These are phyloP conservation scores for Stagonosporopsis rhizophila DNA, from an alignment of 2,329 filamentous ascomycete species.

Conservation along the genomic window DNA sequence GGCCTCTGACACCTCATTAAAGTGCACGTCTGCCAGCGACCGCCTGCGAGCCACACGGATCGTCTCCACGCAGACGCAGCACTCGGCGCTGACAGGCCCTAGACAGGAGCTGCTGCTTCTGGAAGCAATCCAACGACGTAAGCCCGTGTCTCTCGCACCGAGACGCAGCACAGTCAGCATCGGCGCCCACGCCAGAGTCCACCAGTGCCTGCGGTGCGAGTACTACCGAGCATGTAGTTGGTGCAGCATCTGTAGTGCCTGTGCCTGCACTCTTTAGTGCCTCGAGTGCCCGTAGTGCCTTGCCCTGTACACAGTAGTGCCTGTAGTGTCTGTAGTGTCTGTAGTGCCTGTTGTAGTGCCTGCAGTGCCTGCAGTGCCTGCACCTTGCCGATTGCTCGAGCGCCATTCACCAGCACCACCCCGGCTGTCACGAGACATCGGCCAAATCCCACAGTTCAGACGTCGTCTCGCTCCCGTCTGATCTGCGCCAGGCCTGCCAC, in stretches of 20 bases:
- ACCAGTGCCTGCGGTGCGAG: too few relatives aligned
- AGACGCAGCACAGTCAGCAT: conserved; percentile 2
- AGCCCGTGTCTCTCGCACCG: conserved; percentile 4
- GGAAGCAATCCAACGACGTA: conserved; percentile 7
- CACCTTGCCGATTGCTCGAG: conserved; percentile 16
- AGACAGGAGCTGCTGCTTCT: conserved; percentile 10
- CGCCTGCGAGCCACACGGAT: conserved; percentile 1
- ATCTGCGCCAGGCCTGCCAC: conserved; percentile 21
- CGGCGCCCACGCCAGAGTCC: too few relatives aligned
- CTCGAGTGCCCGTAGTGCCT: too few relatives aligned
- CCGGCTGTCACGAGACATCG: conserved; percentile 21
- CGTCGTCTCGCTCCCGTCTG: conserved; percentile 23
- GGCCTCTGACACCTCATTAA: conserved; percentile 20
- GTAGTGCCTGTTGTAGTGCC: not conserved
- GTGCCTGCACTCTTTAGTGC: too few relatives aligned
- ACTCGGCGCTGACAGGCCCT: too few relatives aligned
- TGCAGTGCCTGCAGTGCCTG: conserved; percentile 3
- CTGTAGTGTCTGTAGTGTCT: too few relatives aligned
- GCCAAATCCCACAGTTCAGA: conserved; percentile 19
- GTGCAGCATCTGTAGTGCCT: too few relatives aligned
- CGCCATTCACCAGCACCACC: conserved; percentile 14
- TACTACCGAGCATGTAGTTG: too few relatives aligned
- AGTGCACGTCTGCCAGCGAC: conserved; percentile 9
- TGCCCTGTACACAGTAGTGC: too few relatives aligned
- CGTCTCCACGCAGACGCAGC: too few relatives aligned